Percentiles rank a stretch among this genome's conserved stretches.
Evolutionary conservation across 345 rosid species (phyloP).

Genomic region (Nasturtium officinale): DNA sequence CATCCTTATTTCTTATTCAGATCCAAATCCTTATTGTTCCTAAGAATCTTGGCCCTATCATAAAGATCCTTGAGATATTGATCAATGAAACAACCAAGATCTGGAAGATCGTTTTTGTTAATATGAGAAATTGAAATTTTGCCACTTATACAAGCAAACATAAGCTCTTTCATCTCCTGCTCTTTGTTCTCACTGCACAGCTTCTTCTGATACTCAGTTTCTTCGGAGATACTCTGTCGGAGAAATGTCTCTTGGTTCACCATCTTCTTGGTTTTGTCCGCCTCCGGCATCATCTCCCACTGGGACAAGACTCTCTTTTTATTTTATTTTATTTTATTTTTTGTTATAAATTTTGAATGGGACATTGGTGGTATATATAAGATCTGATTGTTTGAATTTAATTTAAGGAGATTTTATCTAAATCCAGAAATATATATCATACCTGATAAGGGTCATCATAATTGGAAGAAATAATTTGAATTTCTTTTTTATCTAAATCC

Average conservation of each 20-base stretch:
- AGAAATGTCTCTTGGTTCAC: constrained; percentile 37
- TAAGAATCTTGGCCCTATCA: constrained; percentile 17
- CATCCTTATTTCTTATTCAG: constrained; percentile 10
- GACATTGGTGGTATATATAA: too few species aligned
- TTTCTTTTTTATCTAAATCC: neutral
- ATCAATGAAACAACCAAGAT: constrained; percentile 31
- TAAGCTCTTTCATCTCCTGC: constrained; percentile 31
- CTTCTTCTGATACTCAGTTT: neutral
- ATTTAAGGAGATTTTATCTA: neutral
- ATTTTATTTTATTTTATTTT: neutral
- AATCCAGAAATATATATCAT: neutral
- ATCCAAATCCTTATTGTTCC: neutral
- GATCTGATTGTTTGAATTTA: neutral
- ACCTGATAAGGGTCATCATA: neutral
- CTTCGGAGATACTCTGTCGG: constrained; percentile 34
- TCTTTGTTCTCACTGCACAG: constrained; percentile 28
- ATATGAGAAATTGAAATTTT: constrained; percentile 1
- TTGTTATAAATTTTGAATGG: neutral
- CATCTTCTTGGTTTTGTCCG: constrained; percentile 40
- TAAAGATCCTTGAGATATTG: constrained; percentile 35
- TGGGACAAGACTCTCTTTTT: constrained; percentile 17
- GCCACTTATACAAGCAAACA: constrained; percentile 37
- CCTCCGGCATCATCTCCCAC: constrained; percentile 10
- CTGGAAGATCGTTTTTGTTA: constrained; percentile 30
- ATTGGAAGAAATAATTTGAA: neutral